These are phyloP conservation scores for Ambrosia trifida DNA, from an alignment of 129 eudicot species.

Conservation along the genomic window DNA sequence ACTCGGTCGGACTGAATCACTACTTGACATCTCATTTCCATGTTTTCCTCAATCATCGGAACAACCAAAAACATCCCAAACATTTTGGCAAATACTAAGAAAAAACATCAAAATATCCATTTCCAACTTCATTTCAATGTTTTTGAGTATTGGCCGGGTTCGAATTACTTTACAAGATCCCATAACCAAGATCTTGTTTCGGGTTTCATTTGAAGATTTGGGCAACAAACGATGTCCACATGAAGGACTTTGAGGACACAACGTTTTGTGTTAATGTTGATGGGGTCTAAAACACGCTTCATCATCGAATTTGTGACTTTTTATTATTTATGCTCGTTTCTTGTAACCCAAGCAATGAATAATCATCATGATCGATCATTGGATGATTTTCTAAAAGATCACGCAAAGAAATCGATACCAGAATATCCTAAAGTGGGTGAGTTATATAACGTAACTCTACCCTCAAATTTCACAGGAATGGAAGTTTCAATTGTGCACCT, in stretches of 20 bases:
- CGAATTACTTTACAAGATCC: neutral
- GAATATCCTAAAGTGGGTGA: constrained; percentile 41
- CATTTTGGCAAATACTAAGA: constrained; percentile 19
- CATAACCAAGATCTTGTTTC: neutral
- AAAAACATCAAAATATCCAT: constrained; percentile 18
- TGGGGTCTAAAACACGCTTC: constrained; percentile 51
- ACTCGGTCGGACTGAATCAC: constrained; percentile 36
- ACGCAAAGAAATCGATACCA: constrained; percentile 37
- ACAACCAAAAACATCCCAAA: constrained; percentile 26
- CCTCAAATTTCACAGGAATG: constrained; percentile 58
- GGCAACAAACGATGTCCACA: constrained; percentile 1
- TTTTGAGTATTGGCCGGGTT: neutral
- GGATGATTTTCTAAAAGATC: constrained; percentile 52
- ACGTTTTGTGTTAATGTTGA: constrained; percentile 32
- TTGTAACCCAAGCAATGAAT: constrained; percentile 26
- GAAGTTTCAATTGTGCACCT: constrained; percentile 54
- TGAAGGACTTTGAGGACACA: constrained; percentile 9
- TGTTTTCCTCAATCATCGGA: constrained; percentile 22
- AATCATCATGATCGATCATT: constrained; percentile 32
- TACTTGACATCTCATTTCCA: constrained; percentile 19
- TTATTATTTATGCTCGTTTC: constrained; percentile 23
- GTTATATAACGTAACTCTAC: constrained; percentile 61
- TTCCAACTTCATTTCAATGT: neutral
- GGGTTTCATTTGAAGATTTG: neutral
- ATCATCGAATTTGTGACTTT: constrained; percentile 40